Evolutionary conservation across 805 yeast species (phyloP).

Genomic region (Blastobotrys muscicola): DNA sequence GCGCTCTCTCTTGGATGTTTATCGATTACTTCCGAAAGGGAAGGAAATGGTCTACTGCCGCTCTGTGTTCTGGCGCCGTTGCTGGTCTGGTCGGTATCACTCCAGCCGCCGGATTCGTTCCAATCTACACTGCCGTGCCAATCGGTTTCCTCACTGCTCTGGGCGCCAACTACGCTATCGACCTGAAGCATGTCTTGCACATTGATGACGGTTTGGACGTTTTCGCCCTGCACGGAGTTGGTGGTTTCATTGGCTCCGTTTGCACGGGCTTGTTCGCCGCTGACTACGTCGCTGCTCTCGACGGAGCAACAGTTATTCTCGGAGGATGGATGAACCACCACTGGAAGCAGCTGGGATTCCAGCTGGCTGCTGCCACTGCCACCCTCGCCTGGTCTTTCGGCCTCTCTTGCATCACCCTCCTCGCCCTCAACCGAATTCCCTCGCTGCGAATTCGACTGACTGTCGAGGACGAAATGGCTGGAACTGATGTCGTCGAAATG

Average conservation of each 20-base stretch:
- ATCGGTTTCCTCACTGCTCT: constrained; percentile 74
- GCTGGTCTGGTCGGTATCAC: constrained; percentile 94
- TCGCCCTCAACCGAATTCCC: constrained; percentile 71
- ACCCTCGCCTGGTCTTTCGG: constrained; percentile 72
- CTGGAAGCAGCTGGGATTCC: constrained; percentile 85
- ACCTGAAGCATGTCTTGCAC: constrained; percentile 56
- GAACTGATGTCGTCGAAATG: constrained; percentile 83
- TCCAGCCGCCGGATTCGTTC: constrained; percentile 95
- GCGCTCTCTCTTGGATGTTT: constrained; percentile 91
- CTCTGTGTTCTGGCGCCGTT: constrained; percentile 84
- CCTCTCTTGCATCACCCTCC: constrained; percentile 62
- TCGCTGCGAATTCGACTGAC: constrained; percentile 73
- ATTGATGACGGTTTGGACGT: constrained; percentile 97
- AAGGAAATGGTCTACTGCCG: constrained; percentile 89
- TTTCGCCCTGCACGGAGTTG: constrained; percentile 88
- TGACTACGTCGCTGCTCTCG: constrained; percentile 57
- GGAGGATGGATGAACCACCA: constrained; percentile 96
- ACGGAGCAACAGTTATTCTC: constrained; percentile 46
- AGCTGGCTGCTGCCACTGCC: constrained; percentile 74
- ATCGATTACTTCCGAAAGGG: constrained; percentile 81
- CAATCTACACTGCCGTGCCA: constrained; percentile 78
- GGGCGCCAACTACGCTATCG: constrained; percentile 79
- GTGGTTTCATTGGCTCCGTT: constrained; percentile 77
- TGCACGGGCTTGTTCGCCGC: constrained; percentile 92
- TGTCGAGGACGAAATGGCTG: constrained; percentile 83